phyloP scores from a whole-genome alignment of 2,329 filamentous ascomycete species.

The Claviceps lovelessii region DNA sequence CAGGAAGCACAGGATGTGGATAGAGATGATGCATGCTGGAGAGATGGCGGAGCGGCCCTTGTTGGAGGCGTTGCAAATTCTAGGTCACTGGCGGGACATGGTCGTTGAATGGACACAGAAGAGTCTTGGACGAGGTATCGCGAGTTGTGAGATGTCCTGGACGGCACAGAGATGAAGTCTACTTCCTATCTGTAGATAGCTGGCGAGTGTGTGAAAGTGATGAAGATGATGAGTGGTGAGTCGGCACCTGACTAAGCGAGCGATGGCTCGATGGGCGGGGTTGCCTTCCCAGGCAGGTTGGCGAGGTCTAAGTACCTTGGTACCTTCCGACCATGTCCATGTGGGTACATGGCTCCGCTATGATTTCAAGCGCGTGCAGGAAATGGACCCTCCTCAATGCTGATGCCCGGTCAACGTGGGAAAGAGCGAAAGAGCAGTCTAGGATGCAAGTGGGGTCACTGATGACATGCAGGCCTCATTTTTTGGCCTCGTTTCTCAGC shows the following conservation, averaged over 20 bases:
- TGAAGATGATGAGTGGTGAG: too few relatives aligned
- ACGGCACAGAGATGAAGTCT: too few relatives aligned
- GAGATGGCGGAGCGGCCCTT: background rate
- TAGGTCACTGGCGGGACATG: background rate
- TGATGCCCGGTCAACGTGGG: background rate
- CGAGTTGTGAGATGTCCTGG: background rate
- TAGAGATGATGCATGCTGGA: background rate
- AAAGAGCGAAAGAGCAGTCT: background rate
- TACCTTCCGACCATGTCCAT: too few relatives aligned
- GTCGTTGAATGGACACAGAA: background rate
- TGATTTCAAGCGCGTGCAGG: background rate
- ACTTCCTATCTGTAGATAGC: too few relatives aligned
- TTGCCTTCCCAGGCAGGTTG: too few relatives aligned
- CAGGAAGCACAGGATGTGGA: background rate
- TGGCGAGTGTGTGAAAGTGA: too few relatives aligned
- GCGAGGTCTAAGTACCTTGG: too few relatives aligned
- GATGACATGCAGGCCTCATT: background rate
- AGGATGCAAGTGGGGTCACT: background rate
- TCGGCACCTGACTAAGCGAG: too few relatives aligned
- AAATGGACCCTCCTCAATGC: background rate
- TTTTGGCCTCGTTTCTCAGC: too few relatives aligned
- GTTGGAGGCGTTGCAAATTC: background rate
- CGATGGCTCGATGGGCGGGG: too few relatives aligned
- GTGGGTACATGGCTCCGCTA: too few relatives aligned
- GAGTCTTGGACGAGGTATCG: background rate